Evolutionary conservation across 768 basidiomycete species (phyloP), one percentile per base, ranked within the genome.

Genomic region (Mycena crocata): DNA sequence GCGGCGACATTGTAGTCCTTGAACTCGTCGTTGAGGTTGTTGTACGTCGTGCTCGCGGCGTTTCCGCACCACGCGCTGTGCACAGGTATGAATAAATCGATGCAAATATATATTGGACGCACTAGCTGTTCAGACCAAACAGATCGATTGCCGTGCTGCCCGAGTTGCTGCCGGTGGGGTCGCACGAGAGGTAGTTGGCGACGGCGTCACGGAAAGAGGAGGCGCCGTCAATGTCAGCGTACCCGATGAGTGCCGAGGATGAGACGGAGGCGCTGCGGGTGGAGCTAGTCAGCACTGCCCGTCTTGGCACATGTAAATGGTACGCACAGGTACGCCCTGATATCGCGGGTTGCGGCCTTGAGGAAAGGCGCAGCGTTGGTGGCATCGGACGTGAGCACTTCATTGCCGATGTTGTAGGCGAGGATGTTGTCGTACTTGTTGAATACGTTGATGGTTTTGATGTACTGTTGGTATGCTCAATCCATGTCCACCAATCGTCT

Each of bases 341-440:
- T 81, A 75, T 98, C 95, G 40, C 95, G 89, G 34, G 94, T 93
- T n/a, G 95, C 96, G 48, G 95, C 95, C 78, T 98, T 98, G 75
- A 98, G 87, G 76, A 87, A 96, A 6, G 94, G 85, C 15, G 90
- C 88, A 15, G 90, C 88, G 31, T 79, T 81, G 24, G 93, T 93
- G 60, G 80, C 78, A 51, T 87, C 84, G 23, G 79, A 45, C 17
- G 83, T 74, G 31, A 85, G 84, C 35, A 90, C 91, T 80, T 97
- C 96, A 74, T 98, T 98, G 24, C 95, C 95, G 64, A 98, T 85
- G 73, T 96, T 96, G 81, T 84, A 96, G 15, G 90, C 95, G 57
- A 97, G 81, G 21, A 97, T 87, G 70, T 98, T 98, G 82, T 93
- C 88, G 71, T 96, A 98, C 75, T 92, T 88, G 75, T 83, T 84